Percentiles rank a stretch among this genome's conserved stretches.
These are phyloP conservation scores for Thuja plicata DNA, from an alignment of 83 land plant genomes.

Conservation along the genomic window DNA sequence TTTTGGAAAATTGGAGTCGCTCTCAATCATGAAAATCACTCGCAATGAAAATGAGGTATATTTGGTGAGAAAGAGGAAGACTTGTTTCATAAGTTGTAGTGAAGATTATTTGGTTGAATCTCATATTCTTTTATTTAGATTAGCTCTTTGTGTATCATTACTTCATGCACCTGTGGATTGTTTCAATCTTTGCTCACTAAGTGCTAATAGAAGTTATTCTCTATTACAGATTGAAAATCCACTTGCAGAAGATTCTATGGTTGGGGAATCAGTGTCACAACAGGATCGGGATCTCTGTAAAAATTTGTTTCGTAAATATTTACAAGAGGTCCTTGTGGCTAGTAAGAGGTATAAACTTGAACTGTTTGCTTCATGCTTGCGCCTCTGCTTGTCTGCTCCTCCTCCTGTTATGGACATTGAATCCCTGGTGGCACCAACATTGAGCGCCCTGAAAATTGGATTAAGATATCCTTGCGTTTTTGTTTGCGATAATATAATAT, in stretches of 20 bases:
- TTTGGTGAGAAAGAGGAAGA: background rate
- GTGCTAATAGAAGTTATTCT: background rate
- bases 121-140: background rate
- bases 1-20: slow-evolving; percentile 19
- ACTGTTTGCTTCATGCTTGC: slow-evolving; percentile 45
- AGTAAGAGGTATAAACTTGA: slow-evolving; percentile 55
- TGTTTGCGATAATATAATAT: background rate
- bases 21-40: background rate
- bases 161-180: background rate
- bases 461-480: slow-evolving; percentile 39
- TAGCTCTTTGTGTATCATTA: background rate
- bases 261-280: slow-evolving; percentile 2
- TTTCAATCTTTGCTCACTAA: background rate
- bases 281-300: slow-evolving; percentile 19
- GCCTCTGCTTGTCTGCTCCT: slow-evolving; percentile 53
- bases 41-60: background rate
- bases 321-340: slow-evolving; percentile 50
- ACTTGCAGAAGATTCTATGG: background rate
- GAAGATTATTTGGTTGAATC: background rate
- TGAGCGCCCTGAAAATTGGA: slow-evolving; percentile 45
- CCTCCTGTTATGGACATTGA: slow-evolving; percentile 34
- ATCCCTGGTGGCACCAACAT: slow-evolving; percentile 30
- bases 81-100: background rate
- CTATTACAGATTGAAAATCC: background rate
- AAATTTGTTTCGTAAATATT: slow-evolving; percentile 27